Conservation (phyloP, 768 basidiomycete genomes). For the Leccinum imitatum region DNA sequence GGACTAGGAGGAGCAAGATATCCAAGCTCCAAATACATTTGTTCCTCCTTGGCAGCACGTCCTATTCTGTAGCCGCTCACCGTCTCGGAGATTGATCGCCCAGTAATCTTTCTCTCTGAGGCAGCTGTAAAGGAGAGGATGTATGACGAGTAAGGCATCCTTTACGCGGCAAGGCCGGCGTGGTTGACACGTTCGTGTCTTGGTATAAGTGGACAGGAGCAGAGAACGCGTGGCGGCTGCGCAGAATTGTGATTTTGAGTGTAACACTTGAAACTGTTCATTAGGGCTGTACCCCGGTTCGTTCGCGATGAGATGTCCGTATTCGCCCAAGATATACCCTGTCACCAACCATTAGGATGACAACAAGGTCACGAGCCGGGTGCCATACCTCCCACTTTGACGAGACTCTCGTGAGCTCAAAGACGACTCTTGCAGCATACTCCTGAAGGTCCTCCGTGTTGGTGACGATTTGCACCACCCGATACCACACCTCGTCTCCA, state of each 20-base stretch:
- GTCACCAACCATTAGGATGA: conserved; percentile 14
- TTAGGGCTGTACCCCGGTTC: conserved; percentile 89
- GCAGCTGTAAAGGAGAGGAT: conserved; percentile 56
- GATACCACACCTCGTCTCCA: conserved; percentile 99
- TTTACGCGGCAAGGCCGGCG: conserved; percentile 51
- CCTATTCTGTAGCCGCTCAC: conserved; percentile 37
- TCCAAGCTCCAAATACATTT: conserved; percentile 60
- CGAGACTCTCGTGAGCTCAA: conserved; percentile 90
- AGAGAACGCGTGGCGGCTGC: conserved; percentile 88
- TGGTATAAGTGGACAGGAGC: conserved; percentile 57
- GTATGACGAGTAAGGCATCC: conserved; percentile 59
- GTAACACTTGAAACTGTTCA: conserved; percentile 91
- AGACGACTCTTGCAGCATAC: conserved; percentile 91
- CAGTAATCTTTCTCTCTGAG: conserved; percentile 32
- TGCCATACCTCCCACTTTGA: conserved; percentile 87
- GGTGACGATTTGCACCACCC: conserved; percentile 96
- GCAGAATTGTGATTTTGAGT: conserved; percentile 95
- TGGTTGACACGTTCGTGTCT: conserved; percentile 36
- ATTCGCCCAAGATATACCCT: conserved; percentile 98
- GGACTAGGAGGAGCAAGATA: conserved; percentile 83
- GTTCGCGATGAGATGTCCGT: conserved; percentile 96
- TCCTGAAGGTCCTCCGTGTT: conserved; percentile 98
- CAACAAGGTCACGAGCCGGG: neutral
- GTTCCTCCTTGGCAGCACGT: conserved; percentile 64
- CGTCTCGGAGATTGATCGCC: conserved; percentile 36